Conservation (phyloP, 257 asterid genomes). For the Cynanchum wilfordii region DNA sequence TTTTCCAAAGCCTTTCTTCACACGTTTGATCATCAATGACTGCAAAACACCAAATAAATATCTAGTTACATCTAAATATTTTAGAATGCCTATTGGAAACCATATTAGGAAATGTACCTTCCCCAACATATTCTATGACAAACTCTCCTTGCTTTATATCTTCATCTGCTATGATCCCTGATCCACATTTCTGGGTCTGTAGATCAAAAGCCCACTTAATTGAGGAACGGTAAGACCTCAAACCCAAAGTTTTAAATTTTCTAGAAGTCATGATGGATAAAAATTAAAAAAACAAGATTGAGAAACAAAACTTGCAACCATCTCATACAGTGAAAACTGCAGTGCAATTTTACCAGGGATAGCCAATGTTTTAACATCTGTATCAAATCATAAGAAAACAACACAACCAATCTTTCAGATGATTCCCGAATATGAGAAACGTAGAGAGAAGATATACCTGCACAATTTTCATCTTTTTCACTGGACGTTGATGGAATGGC, state of each 20-base stretch:
- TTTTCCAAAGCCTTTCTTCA: constrained; percentile 95
- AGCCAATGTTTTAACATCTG: not conserved
- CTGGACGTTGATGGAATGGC: constrained; percentile 85
- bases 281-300: not conserved
- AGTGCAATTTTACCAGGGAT: not conserved
- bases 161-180: constrained; percentile 89
- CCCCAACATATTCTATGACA: constrained; percentile 96
- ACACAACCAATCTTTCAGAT: not conserved
- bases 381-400: not conserved
- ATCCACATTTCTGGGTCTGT: constrained; percentile 99
- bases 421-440: not conserved
- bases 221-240: not conserved
- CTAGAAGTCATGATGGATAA: not conserved
- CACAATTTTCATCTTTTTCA: constrained; percentile 80
- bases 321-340: not conserved
- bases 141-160: constrained; percentile 81
- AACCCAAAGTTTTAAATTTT: not conserved
- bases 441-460: constrained; percentile 41
- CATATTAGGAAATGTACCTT: constrained; percentile 44
- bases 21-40: constrained; percentile 97
- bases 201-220: constrained; percentile 17
- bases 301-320: not conserved
- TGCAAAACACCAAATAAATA: constrained; percentile 30
- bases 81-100: not conserved
- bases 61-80: not conserved